Base-by-base conservation (phyloP, 768 basidiomycete species). In the Pleurotus sapidus region DNA sequence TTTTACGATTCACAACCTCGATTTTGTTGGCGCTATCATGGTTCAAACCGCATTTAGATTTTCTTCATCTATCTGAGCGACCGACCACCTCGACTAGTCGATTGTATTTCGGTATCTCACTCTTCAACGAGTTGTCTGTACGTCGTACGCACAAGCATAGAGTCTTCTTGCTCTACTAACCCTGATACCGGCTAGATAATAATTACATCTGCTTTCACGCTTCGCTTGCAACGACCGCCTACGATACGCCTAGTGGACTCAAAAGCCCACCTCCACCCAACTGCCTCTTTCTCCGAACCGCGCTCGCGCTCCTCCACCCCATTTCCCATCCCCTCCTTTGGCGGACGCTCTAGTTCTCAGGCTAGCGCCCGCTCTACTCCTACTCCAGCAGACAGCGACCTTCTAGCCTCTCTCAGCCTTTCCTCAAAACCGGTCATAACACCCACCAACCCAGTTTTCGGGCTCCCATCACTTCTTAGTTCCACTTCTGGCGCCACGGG, bases 201-300 rank as follows among this genome's bases (percentile, higher is more conserved):
- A 55, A 61, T 74, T 9, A 65, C 73, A 30, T 89, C 87, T 3
- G 79, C 75, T 57, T 72, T 77, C 49, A 74, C 82, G 14, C 74
- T 93, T 34, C 83, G 80, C 38, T 67, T 91, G 5, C 86, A 87
- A 57, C 84, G 80, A 15, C 88, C 91, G 1, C 89, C 90, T 8
- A 65, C 82, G 2, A 84, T 93, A 50, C 86, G 87, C 45, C 81
- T 93, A 23, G 78, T 91, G 46, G 80, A 88, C 64, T 80, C 83
- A 6, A 77, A 78, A 48, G 65, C 74, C 11, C 79, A 80, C 58
- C 70, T 75, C 12, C 64, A 71, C 38, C 79, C 78, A 39, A 67
- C 71, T 14, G 84, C 82, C 6, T 80, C 84, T 7, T 71, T 66
- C 37, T 61, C 65, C 18, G 24, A 42, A 8, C 48, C 40, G 18